Conservation (phyloP, 1,284 basidiomycete species). For the Tranzscheliella williamsii region DNA sequence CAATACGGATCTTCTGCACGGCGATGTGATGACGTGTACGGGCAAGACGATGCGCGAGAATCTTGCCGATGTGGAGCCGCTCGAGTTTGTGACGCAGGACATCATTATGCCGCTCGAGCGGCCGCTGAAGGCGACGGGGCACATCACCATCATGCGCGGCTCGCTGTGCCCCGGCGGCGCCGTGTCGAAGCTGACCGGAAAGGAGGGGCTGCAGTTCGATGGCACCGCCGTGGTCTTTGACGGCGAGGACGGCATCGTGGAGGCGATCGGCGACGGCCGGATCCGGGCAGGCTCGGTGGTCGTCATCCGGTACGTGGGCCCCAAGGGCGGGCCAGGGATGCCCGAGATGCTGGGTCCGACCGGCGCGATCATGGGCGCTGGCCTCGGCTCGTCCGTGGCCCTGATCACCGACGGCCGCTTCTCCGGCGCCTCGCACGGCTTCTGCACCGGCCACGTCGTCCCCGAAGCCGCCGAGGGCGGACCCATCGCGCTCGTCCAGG, state of each 20-base stretch:
- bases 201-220: slow-evolving; percentile 86
- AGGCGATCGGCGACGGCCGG: slow-evolving; percentile 77
- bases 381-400: slow-evolving; percentile 84
- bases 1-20: slow-evolving; percentile 73
- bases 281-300: slow-evolving; percentile 88
- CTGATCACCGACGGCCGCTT: slow-evolving; percentile 96
- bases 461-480: slow-evolving; percentile 89
- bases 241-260: slow-evolving; percentile 80
- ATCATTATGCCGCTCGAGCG: slow-evolving; percentile 80
- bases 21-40: slow-evolving; percentile 82
- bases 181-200: slow-evolving; percentile 94
- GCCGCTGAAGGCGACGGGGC: slow-evolving; percentile 85
- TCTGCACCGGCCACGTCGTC: slow-evolving; percentile 88
- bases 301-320: slow-evolving; percentile 83
- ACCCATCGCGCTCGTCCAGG: slow-evolving; percentile 83
- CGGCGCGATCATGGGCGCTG: slow-evolving; percentile 70
- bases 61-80: slow-evolving; percentile 76
- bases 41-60: slow-evolving; percentile 86
- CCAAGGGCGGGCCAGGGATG: slow-evolving; percentile 91
- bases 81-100: slow-evolving; percentile 68
- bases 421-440: slow-evolving; percentile 74
- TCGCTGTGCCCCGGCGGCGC: slow-evolving; percentile 87
- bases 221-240: slow-evolving; percentile 71
- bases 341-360: slow-evolving; percentile 83
- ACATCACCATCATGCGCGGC: slow-evolving; percentile 85